Conservation (phyloP, 306 rosid genomes). For the Gillenia trifoliata region DNA sequence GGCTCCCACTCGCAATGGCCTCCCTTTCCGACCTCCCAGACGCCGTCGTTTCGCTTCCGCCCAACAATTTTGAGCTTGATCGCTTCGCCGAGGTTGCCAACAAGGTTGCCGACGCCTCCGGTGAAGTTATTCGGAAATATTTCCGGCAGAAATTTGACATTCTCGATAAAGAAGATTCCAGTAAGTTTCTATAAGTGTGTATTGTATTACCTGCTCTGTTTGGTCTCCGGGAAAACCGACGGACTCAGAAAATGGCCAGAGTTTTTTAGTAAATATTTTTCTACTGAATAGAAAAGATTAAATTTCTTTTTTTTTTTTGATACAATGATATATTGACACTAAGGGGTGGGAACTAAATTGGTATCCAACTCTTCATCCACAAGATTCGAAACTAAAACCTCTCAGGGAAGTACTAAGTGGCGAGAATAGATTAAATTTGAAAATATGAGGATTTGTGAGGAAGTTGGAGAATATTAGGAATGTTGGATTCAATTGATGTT, state of each 20-base stretch:
- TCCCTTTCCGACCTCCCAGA: slow-evolving; percentile 17
- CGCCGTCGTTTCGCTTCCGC: slow-evolving; percentile 8
- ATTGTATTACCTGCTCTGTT: neutral
- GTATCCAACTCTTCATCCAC: too few species aligned
- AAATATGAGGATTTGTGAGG: too few species aligned
- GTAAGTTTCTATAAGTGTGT: slow-evolving; percentile 21
- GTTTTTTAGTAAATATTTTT: neutral
- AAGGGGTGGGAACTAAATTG: too few species aligned
- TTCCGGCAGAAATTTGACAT: slow-evolving; percentile 73
- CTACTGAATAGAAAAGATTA: too few species aligned
- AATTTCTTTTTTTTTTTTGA: too few species aligned
- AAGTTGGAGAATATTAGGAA: neutral
- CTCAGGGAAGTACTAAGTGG: too few species aligned
- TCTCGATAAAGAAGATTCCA: slow-evolving; percentile 63
- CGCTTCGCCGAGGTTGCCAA: slow-evolving; percentile 53
- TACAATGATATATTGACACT: too few species aligned
- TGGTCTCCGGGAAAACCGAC: slow-evolving; percentile 4
- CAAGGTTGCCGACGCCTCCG: slow-evolving; percentile 80
- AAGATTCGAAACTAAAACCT: too few species aligned
- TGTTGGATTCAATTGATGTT: neutral
- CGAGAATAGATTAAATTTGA: neutral
- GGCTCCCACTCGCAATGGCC: slow-evolving; percentile 31
- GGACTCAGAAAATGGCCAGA: neutral
- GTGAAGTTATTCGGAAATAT: slow-evolving; percentile 64
- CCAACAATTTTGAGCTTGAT: slow-evolving; percentile 27